Evolutionary conservation across 331 rosid genomes (phyloP), one percentile per base, ranked within the genome.

Genomic region (Ulmus americana): DNA sequence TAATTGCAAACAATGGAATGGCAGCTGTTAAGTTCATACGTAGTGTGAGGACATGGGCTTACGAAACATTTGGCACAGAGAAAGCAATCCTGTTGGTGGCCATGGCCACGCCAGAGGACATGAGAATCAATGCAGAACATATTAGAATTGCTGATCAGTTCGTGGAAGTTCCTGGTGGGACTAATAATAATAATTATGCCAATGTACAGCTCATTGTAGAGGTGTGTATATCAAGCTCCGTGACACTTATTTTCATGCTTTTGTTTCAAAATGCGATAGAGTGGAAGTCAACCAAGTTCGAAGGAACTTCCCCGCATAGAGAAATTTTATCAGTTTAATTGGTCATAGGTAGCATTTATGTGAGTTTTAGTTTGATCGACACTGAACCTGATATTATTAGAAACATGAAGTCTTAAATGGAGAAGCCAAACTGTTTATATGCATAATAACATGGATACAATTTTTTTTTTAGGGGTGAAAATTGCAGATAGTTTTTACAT

Each of bases 101-200:
- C 79, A 94, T 94, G 98, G 98, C 98, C 71, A 94, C 97, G 20
- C 95, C 98, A 51, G 98, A 94, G 84, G 98, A 94, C 75, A 94
- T 94, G 98, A 83, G 97, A 80, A 94, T 94, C 84, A 94, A 94
- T 75, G 99, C 99, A 12, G 98, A 94, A 63, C 98, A 94, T 82
- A 94, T 94, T 74, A 85, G 97, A 84, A 94, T 94, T 42, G 98
- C 97, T 16, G 97, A 94, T 84, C 96, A 94, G 75, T 94, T 94
- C 84, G 97, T 89, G 48, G 95, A 94, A 81, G 98, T 94, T 60
- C 98, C 98, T 64, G 98, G 98, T 66, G 98, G 98, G 74, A 94
- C 98, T 63, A 94, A 94, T 79, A 94, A 94, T 83, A 94, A 94
- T 74, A 94, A 94, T 76, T 94, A 94, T 73, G 99, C 99, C 70